phyloP scores from a whole-genome alignment of 2,329 filamentous ascomycete species.

The Calonectria pteridis region DNA sequence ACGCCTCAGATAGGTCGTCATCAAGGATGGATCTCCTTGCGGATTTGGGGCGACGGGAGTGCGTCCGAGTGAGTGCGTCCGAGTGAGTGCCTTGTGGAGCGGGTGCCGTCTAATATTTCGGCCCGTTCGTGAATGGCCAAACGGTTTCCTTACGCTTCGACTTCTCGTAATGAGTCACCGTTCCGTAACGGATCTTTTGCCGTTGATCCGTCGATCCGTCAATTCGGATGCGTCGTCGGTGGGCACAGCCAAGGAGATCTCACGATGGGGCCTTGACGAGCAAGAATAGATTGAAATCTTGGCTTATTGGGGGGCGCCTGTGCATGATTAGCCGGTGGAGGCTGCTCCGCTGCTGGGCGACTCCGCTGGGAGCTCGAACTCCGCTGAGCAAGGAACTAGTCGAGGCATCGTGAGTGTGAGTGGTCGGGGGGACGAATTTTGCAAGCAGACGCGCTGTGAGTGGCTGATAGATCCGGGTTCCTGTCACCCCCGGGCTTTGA shows the following conservation, averaged over 20 bases:
- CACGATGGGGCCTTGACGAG: slow-evolving; percentile 7
- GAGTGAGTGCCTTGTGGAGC: neutral
- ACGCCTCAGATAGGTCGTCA: neutral
- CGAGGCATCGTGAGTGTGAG: slow-evolving; percentile 11
- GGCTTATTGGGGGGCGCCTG: slow-evolving; percentile 12
- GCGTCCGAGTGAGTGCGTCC: neutral
- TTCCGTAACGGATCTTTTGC: neutral
- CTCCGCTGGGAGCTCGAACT: slow-evolving; percentile 4
- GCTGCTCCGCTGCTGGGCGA: slow-evolving; percentile 2
- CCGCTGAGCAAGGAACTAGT: slow-evolving; percentile 12
- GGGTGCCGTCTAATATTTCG: neutral
- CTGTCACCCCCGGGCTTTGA: slow-evolving; percentile 32
- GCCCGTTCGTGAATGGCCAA: neutral
- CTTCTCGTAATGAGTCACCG: slow-evolving; percentile 3
- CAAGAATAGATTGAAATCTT: slow-evolving; percentile 15
- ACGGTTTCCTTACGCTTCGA: neutral
- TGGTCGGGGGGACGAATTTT: slow-evolving; percentile 8
- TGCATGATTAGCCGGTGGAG: slow-evolving; percentile 9
- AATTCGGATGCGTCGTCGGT: neutral
- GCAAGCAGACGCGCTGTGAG: slow-evolving; percentile 12
- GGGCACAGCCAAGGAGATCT: slow-evolving; percentile 1
- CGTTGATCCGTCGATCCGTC: slow-evolving; percentile 3
- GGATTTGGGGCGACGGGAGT: neutral
- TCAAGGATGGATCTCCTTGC: neutral
- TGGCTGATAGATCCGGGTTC: slow-evolving; percentile 17